A percentile compares a stretch with the other conserved stretches of the same genome.
Evolutionary conservation across 352 stramenopile species (phyloP).

Genomic region (Thalassiosira mediterranea): DNA sequence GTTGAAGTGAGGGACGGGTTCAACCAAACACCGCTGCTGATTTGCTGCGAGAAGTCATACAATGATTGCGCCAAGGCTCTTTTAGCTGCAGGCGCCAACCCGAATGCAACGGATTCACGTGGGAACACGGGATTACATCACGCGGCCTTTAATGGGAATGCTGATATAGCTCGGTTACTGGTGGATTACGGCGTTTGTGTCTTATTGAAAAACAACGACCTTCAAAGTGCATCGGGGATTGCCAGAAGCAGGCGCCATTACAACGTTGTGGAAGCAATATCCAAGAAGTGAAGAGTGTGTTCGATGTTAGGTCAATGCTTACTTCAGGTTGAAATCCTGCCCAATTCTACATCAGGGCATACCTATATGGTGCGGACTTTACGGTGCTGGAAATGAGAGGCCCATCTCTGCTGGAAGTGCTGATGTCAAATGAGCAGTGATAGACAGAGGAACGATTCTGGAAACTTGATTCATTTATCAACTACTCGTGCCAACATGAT

Average conservation of each 20-base stretch:
- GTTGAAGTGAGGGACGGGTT: constrained; percentile 16
- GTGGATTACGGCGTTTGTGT: not conserved
- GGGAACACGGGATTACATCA: constrained; percentile 18
- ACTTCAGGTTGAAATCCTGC: too few relatives aligned
- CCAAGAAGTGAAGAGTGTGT: not conserved
- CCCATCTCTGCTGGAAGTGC: too few relatives aligned
- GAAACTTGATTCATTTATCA: too few relatives aligned
- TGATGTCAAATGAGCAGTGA: too few relatives aligned
- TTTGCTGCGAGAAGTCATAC: constrained; percentile 1
- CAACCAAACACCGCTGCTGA: not conserved
- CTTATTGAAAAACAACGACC: constrained; percentile 7
- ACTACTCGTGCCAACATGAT: too few relatives aligned
- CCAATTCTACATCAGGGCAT: too few relatives aligned
- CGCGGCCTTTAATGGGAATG: constrained; percentile 14
- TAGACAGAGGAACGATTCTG: too few relatives aligned
- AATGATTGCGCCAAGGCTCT: constrained; percentile 3
- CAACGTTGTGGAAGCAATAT: not conserved
- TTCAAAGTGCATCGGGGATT: not conserved
- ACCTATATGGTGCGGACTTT: too few relatives aligned
- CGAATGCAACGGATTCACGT: constrained; percentile 11
- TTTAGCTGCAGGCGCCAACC: constrained; percentile 2
- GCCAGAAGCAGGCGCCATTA: not conserved
- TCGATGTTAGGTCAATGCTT: too few relatives aligned
- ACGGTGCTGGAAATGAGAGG: too few relatives aligned
- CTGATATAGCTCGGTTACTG: constrained; percentile 1